phyloP scores from a whole-genome alignment of 1,139 yeast genomes.

The Diutina neorugosa region DNA sequence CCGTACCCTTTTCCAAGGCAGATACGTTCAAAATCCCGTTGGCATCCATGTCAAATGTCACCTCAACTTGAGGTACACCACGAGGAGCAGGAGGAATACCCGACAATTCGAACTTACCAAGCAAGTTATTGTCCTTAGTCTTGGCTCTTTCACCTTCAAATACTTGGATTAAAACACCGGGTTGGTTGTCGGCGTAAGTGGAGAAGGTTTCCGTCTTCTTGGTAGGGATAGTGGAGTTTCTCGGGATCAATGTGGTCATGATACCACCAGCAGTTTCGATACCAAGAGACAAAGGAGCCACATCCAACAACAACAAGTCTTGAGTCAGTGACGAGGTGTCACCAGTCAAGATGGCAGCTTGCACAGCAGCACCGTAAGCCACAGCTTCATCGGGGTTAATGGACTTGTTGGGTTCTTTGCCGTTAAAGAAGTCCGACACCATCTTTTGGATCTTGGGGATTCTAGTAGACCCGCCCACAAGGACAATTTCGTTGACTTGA shows the following conservation, averaged over 20 bases:
- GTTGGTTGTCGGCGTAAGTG: constrained; percentile 67
- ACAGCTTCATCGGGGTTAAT: constrained; percentile 80
- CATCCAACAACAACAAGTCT: constrained; percentile 64
- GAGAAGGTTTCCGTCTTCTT: constrained; percentile 95
- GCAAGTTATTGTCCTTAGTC: constrained; percentile 88
- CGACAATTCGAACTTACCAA: constrained; percentile 90
- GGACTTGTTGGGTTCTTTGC: constrained; percentile 91
- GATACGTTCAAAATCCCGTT: constrained; percentile 91
- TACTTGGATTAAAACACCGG: constrained; percentile 91
- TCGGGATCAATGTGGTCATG: constrained; percentile 92
- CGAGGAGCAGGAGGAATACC: constrained; percentile 98
- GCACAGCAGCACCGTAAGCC: constrained; percentile 50
- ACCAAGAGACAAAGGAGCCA: constrained; percentile 89
- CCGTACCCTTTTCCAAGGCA: constrained; percentile 94
- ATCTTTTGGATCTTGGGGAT: constrained; percentile 94
- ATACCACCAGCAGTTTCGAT: constrained; percentile 98
- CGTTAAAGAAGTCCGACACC: constrained; percentile 76
- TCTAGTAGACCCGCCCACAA: constrained; percentile 97
- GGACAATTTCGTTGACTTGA: constrained; percentile 82
- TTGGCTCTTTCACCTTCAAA: constrained; percentile 96
- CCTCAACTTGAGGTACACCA: constrained; percentile 96
- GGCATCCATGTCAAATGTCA: constrained; percentile 88
- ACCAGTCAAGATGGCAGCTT: constrained; percentile 92
- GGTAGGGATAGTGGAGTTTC: constrained; percentile 96
- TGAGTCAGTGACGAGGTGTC: constrained; percentile 16